Conservation (phyloP, 1,284 basidiomycete genomes). For the Sanghuangporus weigelae region DNA sequence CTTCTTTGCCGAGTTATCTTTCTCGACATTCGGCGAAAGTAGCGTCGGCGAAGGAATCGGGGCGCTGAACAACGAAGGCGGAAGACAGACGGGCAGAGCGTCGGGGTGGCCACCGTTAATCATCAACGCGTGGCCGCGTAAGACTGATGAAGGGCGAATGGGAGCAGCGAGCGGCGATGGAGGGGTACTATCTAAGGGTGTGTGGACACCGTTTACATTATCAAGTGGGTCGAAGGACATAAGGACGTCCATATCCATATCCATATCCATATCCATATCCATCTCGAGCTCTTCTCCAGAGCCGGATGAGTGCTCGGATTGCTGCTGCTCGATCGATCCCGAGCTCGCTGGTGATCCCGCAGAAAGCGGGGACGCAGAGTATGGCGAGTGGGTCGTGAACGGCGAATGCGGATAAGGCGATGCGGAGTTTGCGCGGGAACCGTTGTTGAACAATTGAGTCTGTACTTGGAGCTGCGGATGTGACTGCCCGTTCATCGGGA, state of each 20-base stretch:
- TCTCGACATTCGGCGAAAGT: not conserved
- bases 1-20: not conserved
- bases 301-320: not conserved
- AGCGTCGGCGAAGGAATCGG: not conserved
- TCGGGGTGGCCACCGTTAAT: not conserved
- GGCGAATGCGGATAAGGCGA: constrained; percentile 1
- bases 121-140: not conserved
- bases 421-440: not conserved
- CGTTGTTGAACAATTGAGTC: not conserved
- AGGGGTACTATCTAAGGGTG: constrained; percentile 3
- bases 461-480: constrained; percentile 6
- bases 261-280: constrained; percentile 15
- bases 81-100: constrained; percentile 1
- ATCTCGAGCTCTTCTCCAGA: not conserved
- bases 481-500: not conserved
- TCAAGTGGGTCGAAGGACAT: constrained; percentile 21
- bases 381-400: constrained; percentile 6
- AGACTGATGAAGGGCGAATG: not conserved
- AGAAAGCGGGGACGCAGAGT: constrained; percentile 5
- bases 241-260: constrained; percentile 18
- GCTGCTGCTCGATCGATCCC: not conserved
- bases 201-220: constrained; percentile 1
- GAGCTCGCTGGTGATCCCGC: not conserved
- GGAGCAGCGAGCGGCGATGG: constrained; percentile 2
- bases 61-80: constrained; percentile 10